Evolutionary conservation across 805 yeast genomes (phyloP).

Genomic region (Myxozyma vanderwaltii): DNA sequence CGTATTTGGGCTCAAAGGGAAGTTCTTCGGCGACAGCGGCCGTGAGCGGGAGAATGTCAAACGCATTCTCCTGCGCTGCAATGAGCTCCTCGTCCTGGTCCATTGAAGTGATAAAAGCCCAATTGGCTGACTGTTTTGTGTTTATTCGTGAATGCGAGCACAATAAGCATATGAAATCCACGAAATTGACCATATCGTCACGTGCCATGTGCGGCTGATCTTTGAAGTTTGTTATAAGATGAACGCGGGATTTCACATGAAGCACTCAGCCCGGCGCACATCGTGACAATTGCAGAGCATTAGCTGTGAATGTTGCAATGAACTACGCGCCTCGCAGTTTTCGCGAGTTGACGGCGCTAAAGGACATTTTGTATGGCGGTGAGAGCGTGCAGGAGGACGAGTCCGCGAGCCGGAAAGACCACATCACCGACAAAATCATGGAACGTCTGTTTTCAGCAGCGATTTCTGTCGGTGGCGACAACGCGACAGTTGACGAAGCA

Average conservation of each 20-base stretch:
- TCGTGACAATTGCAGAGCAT: too few relatives aligned
- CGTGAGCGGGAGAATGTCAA: not conserved
- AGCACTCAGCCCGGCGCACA: not conserved
- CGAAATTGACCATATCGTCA: not conserved
- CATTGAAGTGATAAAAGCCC: not conserved
- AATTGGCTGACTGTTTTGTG: too few relatives aligned
- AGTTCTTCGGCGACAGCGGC: conserved; percentile 19
- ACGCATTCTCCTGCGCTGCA: conserved; percentile 4
- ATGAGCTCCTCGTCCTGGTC: conserved; percentile 4
- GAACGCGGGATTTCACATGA: too few relatives aligned
- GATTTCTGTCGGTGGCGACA: conserved; percentile 15
- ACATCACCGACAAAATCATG: conserved; percentile 29
- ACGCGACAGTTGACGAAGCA: conserved; percentile 4
- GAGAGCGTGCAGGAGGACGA: conserved; percentile 8
- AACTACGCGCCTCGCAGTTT: conserved; percentile 30
- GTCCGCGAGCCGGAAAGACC: conserved; percentile 15
- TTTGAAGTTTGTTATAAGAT: too few relatives aligned
- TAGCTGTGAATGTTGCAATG: conserved; percentile 6
- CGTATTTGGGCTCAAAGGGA: conserved; percentile 27
- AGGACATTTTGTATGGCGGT: conserved; percentile 27
- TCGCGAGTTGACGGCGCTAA: conserved; percentile 31
- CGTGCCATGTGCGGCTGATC: not conserved
- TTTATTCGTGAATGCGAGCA: too few relatives aligned
- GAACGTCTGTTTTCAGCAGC: conserved; percentile 30
- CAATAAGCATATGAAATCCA: too few relatives aligned